phyloP scores from a whole-genome alignment of 2,329 filamentous ascomycete species.

The Cytospora leucostoma region DNA sequence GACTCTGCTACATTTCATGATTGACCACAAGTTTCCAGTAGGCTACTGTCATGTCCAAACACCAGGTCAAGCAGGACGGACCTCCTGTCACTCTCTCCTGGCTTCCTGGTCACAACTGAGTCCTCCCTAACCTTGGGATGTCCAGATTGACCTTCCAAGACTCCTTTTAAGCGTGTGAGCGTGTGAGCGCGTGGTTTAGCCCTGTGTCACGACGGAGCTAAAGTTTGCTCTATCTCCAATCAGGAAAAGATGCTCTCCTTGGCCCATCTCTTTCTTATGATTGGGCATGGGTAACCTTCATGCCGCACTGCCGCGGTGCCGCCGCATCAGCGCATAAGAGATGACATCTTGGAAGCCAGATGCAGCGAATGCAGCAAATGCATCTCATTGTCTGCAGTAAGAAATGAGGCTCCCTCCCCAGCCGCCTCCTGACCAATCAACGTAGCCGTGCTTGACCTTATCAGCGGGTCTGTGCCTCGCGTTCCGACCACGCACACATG shows the following conservation, averaged over 20 bases:
- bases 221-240: not conserved
- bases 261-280: not conserved
- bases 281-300: not conserved
- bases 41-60: not conserved
- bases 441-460: not conserved
- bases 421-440: not conserved
- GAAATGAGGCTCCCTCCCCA: not conserved
- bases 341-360: not conserved
- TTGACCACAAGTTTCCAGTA: too few relatives aligned
- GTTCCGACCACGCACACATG: not conserved
- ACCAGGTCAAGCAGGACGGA: not conserved
- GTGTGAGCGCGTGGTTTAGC: not conserved
- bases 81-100: too few relatives aligned
- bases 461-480: not conserved
- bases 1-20: not conserved
- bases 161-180: not conserved
- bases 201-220: not conserved
- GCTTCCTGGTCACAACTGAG: not conserved
- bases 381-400: not conserved
- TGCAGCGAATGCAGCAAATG: not conserved
- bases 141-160: not conserved
- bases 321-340: not conserved
- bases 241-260: not conserved
- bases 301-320: not conserved
- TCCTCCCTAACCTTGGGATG: not conserved